Base-by-base conservation (phyloP, 2,329 filamentous ascomycete species). In the Ophiostoma piceae region DNA sequence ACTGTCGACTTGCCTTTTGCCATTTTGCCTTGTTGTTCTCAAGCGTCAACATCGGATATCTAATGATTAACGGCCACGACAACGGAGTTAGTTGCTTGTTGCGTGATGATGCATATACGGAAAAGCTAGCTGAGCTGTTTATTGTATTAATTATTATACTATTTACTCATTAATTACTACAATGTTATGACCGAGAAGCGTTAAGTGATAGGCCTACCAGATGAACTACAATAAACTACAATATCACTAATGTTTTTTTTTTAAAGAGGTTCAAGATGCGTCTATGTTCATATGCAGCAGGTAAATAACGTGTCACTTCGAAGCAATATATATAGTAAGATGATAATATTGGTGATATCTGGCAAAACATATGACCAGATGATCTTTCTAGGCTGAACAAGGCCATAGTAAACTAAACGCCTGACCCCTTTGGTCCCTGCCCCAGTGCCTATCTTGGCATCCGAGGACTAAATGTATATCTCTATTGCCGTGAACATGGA, bases 401-500 rank as follows among this genome's bases (percentile, higher is more conserved):
- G 68, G 12, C 57, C 62, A 16, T 39, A 65, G 62, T 37, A 37
- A 57, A 57, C 51, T 57, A 11, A 70, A 72, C 71, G 71, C 71
- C 71, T 60, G 64, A 66, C 39, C 54, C 57, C 65, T 51, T 65
- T 65, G 29, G 60, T 41, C 57, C 66, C 51, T 65, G 60, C 41
- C 66, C 65, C 66, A 64, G 67, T 69, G 62, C 69, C 69, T 71
- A 11, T 71, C 32, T 35, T 65, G 60, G 69, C 60, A 22, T 22
- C 35, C 22, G 62, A 65, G n/a, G 62, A 41, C 7, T 65, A 22
- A 71, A 67, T 57, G 66, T 73, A 71, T 67, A 71, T 29, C 57
- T 73, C 71, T 73, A 73, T 71, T 68, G 60, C 70, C 67, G 19
- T 39, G 37, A 32, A 37, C 67, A 66, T 70, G n/a, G 67, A 66